These are phyloP conservation scores for Fusarium palustre DNA, from an alignment of 2,329 filamentous ascomycete genomes.

Conservation along the genomic window DNA sequence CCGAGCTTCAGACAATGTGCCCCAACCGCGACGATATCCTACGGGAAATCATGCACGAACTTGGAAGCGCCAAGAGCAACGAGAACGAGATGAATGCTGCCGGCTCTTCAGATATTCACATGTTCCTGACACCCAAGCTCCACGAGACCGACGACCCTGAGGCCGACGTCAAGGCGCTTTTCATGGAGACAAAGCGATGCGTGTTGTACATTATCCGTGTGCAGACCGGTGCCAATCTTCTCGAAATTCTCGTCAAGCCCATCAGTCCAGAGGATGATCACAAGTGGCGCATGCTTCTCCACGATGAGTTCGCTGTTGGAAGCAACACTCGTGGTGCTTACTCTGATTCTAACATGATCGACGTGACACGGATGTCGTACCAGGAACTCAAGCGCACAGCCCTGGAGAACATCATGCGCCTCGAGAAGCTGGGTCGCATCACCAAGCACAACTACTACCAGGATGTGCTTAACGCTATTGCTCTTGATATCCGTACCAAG, in stretches of 20 bases:
- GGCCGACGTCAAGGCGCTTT: slow-evolving; percentile 88
- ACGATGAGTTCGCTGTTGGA: slow-evolving; percentile 79
- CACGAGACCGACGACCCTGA: slow-evolving; percentile 94
- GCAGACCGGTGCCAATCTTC: slow-evolving; percentile 89
- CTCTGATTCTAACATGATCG: slow-evolving; percentile 87
- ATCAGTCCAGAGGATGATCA: slow-evolving; percentile 88
- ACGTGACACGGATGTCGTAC: slow-evolving; percentile 90
- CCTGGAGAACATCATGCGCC: slow-evolving; percentile 89
- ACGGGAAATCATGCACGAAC: slow-evolving; percentile 90
- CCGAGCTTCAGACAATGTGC: slow-evolving; percentile 82
- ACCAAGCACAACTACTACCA: slow-evolving; percentile 94
- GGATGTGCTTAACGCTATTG: slow-evolving; percentile 97
- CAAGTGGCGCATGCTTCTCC: slow-evolving; percentile 84
- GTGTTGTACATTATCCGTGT: slow-evolving; percentile 98
- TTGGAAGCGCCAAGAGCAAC: slow-evolving; percentile 96
- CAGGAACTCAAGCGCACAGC: slow-evolving; percentile 92
- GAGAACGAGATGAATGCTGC: slow-evolving; percentile 92
- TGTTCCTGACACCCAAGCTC: slow-evolving; percentile 89
- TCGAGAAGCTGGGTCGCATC: slow-evolving; percentile 89
- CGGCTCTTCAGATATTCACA: slow-evolving; percentile 87
- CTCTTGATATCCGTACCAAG: slow-evolving; percentile 96
- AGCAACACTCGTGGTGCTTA: slow-evolving; percentile 84
- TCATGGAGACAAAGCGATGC: slow-evolving; percentile 98
- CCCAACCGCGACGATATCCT: slow-evolving; percentile 86
- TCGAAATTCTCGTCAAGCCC: slow-evolving; percentile 94